Percentiles rank a stretch among this genome's conserved stretches.
Evolutionary conservation across 495 filamentous ascomycete genomes (phyloP).

Genomic region (Hypoxylon perforatum): DNA sequence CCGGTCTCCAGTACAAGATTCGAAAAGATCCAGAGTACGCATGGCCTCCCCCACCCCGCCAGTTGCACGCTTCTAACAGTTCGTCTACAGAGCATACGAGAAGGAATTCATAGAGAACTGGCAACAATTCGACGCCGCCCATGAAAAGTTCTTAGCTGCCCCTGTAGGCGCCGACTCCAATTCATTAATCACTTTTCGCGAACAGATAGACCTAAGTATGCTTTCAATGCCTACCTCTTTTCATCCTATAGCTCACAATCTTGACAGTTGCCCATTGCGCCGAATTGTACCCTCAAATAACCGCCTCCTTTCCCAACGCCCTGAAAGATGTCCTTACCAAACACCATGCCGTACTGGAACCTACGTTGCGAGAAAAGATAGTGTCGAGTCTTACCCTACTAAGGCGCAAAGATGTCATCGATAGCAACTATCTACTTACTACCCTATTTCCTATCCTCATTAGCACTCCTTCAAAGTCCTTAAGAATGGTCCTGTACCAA

Average conservation of each 20-base stretch:
- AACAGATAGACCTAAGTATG: constrained; percentile 79
- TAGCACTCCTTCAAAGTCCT: constrained; percentile 84
- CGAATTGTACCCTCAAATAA: constrained; percentile 88
- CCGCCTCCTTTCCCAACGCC: constrained; percentile 80
- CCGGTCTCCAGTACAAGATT: constrained; percentile 36
- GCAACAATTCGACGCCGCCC: constrained; percentile 88
- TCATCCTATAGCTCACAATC: constrained; percentile 34
- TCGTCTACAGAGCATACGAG: constrained; percentile 37
- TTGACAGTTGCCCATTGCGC: constrained; percentile 80
- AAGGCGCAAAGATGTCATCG: constrained; percentile 89
- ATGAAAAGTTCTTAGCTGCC: constrained; percentile 90
- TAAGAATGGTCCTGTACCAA: constrained; percentile 84
- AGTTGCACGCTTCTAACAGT: constrained; percentile 41
- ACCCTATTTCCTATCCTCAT: constrained; percentile 93
- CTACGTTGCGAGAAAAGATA: constrained; percentile 90
- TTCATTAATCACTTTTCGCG: constrained; percentile 81
- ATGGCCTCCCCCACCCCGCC: constrained; percentile 13
- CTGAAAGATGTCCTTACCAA: constrained; percentile 80
- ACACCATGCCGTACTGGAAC: constrained; percentile 82
- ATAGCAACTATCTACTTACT: constrained; percentile 82
- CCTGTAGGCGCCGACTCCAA: constrained; percentile 74
- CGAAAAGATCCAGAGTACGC: constrained; percentile 45
- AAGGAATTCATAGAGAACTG: constrained; percentile 65
- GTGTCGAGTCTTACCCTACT: constrained; percentile 90
- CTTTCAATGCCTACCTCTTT: background rate